Percentiles rank a stretch among this genome's conserved stretches.
Conservation (phyloP, 2,329 filamentous ascomycete species). For the Graphiopsis chlorocephala region DNA sequence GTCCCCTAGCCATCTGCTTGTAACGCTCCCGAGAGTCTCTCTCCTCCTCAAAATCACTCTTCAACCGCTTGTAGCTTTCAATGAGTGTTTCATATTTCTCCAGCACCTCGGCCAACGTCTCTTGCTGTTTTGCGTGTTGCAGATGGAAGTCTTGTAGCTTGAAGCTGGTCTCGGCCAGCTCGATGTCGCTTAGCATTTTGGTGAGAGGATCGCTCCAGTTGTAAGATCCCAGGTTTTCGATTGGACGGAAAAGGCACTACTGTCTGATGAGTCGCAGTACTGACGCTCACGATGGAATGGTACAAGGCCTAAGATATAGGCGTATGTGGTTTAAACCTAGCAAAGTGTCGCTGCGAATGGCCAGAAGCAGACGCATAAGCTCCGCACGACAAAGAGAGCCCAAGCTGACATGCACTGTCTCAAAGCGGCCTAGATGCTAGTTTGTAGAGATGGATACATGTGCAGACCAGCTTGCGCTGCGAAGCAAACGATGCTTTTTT, state of each 20-base stretch:
- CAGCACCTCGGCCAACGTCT: constrained; percentile 34
- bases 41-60: constrained; percentile 58
- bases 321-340: not conserved
- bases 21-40: constrained; percentile 54
- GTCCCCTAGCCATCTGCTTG: constrained; percentile 49
- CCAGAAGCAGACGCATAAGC: not conserved
- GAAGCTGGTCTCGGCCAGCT: constrained; percentile 17
- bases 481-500: not conserved
- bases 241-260: not conserved
- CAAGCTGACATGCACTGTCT: not conserved
- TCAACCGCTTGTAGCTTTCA: constrained; percentile 54
- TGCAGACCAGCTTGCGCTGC: not conserved
- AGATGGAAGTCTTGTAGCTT: constrained; percentile 26
- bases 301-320: not conserved
- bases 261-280: not conserved
- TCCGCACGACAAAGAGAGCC: not conserved
- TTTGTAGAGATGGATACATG: not conserved
- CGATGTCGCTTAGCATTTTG: constrained; percentile 19
- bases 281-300: not conserved
- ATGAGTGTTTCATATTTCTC: constrained; percentile 47
- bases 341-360: not conserved
- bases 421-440: not conserved
- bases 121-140: constrained; percentile 22
- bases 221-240: not conserved
- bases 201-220: not conserved